Percentiles rank a stretch among this genome's conserved stretches.
Conservation (phyloP, 2,329 filamentous ascomycete species). For the Phialophora tarda region DNA sequence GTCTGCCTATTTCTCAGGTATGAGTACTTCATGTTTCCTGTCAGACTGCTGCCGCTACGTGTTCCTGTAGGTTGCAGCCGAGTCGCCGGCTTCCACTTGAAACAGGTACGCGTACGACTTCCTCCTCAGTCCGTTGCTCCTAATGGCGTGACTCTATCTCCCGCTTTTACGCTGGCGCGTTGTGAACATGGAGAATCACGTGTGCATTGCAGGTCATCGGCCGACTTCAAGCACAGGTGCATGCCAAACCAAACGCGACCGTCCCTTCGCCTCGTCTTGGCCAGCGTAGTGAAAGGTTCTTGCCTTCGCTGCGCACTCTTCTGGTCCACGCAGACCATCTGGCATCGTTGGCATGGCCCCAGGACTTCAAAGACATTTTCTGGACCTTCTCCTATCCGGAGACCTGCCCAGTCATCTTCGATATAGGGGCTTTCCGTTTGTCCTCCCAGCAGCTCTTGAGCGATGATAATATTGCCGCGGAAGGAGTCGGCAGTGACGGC, state of each 20-base stretch:
- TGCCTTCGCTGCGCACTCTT: conserved; percentile 75
- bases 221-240: conserved; percentile 60
- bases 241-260: conserved; percentile 90
- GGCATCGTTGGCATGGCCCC: conserved; percentile 84
- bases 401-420: conserved; percentile 76
- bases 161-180: conserved; percentile 23
- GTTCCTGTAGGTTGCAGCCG: neutral
- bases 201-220: neutral
- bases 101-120: neutral
- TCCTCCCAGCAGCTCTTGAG: conserved; percentile 49
- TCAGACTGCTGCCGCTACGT: neutral
- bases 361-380: conserved; percentile 61
- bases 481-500: conserved; percentile 76
- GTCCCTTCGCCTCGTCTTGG: conserved; percentile 81
- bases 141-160: conserved; percentile 31
- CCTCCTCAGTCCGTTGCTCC: neutral
- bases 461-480: conserved; percentile 84
- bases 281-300: conserved; percentile 86
- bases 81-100: neutral
- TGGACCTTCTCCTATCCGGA: conserved; percentile 64
- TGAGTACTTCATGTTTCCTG: neutral
- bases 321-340: conserved; percentile 96
- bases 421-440: conserved; percentile 67
- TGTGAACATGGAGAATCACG: neutral
- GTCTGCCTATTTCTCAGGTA: neutral